Evolutionary conservation across 2,329 filamentous ascomycete species (phyloP), one percentile per base, ranked within the genome.

Genomic region (Phyllosticta paracitricarpa): DNA sequence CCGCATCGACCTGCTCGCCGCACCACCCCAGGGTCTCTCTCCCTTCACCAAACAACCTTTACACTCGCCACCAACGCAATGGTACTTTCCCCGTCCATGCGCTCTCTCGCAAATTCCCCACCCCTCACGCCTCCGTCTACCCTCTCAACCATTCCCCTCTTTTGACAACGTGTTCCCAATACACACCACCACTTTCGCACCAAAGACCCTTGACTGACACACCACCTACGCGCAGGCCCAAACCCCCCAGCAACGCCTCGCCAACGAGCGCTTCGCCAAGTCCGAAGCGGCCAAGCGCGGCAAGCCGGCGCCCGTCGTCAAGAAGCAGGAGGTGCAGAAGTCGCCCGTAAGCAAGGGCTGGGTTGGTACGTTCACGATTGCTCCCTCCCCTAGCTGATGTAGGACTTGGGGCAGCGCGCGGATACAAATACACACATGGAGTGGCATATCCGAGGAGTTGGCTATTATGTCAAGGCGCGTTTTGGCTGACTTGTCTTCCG

Each of bases 211-310:
- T 7, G 4, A 53, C 33, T 56, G 9, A 56, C 52, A 54, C 52
- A 5, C 3, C 19, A 22, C 19, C 19, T 12, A 54, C 54, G 12
- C 54, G 28, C 52, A 91, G 89, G 88, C 86, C 68, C 89, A 93
- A 86, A 94, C 89, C 67, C 89, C 87, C 68, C 84, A 90, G 75
- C 90, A 94, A 80, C 87, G 89, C 74, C 85, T 85, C 71, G 86
- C 87, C 65, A 94, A 94, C 79, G 84, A 84, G 71, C 88, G 88
- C 76, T 95, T 90, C 76, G 86, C 82, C 67, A 87, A 87, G 73
- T 81, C 83, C 59, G 86, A 93, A 73, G 85, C 88, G 72, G 78
- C 80, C 63, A 88, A 86, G 72, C 88, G 88, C 74, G 89, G 89
- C 76, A 91, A 89, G 78, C 75, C 77, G 2, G 67, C 78, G 64